Percentiles rank a stretch among this genome's conserved stretches.
Conservation (phyloP, 108 stramenopile genomes). For the Nitzschia sp. region DNA sequence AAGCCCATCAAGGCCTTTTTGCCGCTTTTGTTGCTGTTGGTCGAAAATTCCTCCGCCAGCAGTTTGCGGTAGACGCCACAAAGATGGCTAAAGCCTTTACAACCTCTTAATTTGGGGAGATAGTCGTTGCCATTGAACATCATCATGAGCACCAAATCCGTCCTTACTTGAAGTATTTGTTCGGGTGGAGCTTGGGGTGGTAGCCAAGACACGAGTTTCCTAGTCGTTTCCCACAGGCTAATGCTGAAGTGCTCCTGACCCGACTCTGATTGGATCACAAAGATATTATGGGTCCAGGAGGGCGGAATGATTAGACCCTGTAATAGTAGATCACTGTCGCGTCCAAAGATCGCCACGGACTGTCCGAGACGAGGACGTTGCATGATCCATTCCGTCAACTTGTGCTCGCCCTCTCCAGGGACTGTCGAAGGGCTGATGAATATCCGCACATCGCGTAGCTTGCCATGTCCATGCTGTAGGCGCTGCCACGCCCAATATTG, state of each 20-base stretch:
- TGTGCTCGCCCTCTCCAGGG: constrained; percentile 92
- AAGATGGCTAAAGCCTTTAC: constrained; percentile 50
- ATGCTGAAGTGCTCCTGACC: constrained; percentile 37
- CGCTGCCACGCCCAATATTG: constrained; percentile 88
- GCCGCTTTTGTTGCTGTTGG: background rate
- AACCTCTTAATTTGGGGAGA: constrained; percentile 69
- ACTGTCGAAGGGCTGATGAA: constrained; percentile 76
- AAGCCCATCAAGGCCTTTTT: constrained; percentile 45
- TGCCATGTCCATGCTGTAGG: constrained; percentile 33
- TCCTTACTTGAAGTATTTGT: constrained; percentile 53
- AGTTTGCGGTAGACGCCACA: constrained; percentile 20
- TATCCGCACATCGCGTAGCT: constrained; percentile 50
- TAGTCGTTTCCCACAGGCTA: constrained; percentile 75
- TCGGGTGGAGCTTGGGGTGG: constrained; percentile 20
- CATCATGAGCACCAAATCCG: constrained; percentile 75
- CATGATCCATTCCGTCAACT: constrained; percentile 84
- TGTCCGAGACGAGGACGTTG: constrained; percentile 5
- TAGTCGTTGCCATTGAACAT: constrained; percentile 93
- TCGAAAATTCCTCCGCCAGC: background rate
- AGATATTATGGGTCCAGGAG: constrained; percentile 75
- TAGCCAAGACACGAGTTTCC: constrained; percentile 36
- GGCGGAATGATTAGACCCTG: constrained; percentile 81
- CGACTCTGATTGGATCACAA: constrained; percentile 65
- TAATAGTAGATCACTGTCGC: constrained; percentile 89
- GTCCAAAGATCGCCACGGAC: constrained; percentile 77